A percentile compares a stretch with the other conserved stretches of the same genome.
These are phyloP conservation scores for Capsicum chinense DNA, from an alignment of 257 asterid genomes.

Conservation along the genomic window DNA sequence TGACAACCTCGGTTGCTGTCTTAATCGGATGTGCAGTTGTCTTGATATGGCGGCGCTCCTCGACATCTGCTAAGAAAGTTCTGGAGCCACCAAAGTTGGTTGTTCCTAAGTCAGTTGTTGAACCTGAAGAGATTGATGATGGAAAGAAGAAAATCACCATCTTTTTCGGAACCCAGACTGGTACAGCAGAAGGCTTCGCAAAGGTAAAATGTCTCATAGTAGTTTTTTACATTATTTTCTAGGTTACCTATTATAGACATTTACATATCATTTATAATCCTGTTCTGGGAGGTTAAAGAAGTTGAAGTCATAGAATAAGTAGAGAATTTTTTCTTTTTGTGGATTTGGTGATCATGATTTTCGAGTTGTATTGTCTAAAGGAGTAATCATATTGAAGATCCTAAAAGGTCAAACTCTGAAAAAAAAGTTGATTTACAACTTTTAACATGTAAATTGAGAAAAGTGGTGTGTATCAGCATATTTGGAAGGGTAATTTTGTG, in stretches of 20 bases:
- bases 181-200: slow-evolving; percentile 99
- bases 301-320: neutral
- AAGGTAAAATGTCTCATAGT: slow-evolving; percentile 54
- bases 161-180: slow-evolving; percentile 95
- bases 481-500: slow-evolving; percentile 32
- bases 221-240: neutral
- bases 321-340: neutral
- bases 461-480: neutral
- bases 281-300: neutral
- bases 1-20: slow-evolving; percentile 82
- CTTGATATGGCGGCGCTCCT: slow-evolving; percentile 69
- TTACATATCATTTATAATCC: neutral
- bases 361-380: slow-evolving; percentile 9
- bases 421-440: neutral
- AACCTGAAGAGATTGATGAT: slow-evolving; percentile 76
- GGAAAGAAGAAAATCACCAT: slow-evolving; percentile 82
- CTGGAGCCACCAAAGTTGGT: slow-evolving; percentile 55
- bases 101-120: slow-evolving; percentile 51
- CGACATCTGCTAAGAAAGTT: slow-evolving; percentile 58
- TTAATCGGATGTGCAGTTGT: slow-evolving; percentile 67
- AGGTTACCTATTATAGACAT: neutral
- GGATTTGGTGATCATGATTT: neutral
- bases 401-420: neutral
- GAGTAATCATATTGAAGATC: slow-evolving; percentile 12
- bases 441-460: slow-evolving; percentile 21